phyloP scores from a whole-genome alignment of 768 basidiomycete genomes.

The Trametes sanguinea region DNA sequence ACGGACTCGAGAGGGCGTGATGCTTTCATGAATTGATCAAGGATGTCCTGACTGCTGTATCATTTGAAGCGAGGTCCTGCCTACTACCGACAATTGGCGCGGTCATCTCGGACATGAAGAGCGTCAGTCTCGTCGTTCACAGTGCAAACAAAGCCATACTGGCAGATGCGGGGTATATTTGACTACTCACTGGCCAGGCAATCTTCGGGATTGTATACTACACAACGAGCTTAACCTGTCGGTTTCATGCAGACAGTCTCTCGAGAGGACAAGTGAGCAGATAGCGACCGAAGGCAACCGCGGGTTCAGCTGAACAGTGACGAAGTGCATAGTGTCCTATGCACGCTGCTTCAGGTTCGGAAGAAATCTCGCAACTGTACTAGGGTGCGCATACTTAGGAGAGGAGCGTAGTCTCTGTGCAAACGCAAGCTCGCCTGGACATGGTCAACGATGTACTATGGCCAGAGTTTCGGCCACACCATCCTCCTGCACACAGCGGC shows the following conservation, averaged over 20 bases:
- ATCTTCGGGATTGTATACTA: too few species aligned
- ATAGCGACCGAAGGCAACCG: constrained; percentile 42
- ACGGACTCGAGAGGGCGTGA: too few species aligned
- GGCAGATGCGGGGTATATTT: constrained; percentile 34
- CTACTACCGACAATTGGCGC: constrained; percentile 27
- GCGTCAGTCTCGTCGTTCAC: constrained; percentile 34
- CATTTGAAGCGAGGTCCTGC: constrained; percentile 36
- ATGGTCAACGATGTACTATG: constrained; percentile 21
- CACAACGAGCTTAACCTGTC: constrained; percentile 23
- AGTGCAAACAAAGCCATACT: constrained; percentile 36
- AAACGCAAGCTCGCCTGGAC: constrained; percentile 30
- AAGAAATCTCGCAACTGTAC: too few species aligned
- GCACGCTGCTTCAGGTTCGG: constrained; percentile 30
- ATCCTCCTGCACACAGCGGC: neutral
- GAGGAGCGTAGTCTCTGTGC: too few species aligned
- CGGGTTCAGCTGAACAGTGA: constrained; percentile 22
- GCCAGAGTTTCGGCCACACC: too few species aligned
- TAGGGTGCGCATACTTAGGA: too few species aligned
- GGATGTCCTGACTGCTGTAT: constrained; percentile 39
- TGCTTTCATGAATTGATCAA: constrained; percentile 26
- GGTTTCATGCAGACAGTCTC: constrained; percentile 28
- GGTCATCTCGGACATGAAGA: constrained; percentile 29
- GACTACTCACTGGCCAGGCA: neutral
- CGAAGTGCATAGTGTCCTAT: neutral
- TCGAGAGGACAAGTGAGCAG: constrained; percentile 31